Evolutionary conservation across 176 grass and related monocot genomes (phyloP).

Genomic region (Thalia dealbata): DNA sequence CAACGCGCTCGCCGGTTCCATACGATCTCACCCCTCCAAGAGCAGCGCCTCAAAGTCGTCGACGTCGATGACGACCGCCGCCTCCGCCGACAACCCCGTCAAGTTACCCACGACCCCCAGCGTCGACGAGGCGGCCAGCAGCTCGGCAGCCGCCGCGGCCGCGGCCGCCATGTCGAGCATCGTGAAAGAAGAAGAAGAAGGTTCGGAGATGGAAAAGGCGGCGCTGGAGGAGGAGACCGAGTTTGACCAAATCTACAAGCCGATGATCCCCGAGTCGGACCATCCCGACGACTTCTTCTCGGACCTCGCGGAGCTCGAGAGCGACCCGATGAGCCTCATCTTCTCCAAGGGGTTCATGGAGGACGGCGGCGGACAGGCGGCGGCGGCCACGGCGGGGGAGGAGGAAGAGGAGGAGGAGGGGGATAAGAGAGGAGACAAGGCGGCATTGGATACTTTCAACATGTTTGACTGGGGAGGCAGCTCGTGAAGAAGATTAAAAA

Average conservation of each 20-base stretch:
- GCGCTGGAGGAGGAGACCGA: constrained; percentile 9
- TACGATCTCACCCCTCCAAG: constrained; percentile 15
- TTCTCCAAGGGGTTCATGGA: constrained; percentile 61
- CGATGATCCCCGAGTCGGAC: constrained; percentile 39
- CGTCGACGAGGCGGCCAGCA: no score
- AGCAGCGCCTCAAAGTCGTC: background rate
- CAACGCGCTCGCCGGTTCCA: constrained; percentile 79
- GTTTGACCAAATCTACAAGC: constrained; percentile 9
- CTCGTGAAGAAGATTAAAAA: background rate
- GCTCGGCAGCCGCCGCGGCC: constrained; percentile 48
- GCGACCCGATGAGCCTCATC: constrained; percentile 28
- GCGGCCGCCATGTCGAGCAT: constrained; percentile 14
- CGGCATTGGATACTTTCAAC: constrained; percentile 21
- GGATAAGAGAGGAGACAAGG: constrained; percentile 15
- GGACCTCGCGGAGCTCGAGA: constrained; percentile 17
- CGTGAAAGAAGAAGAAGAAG: constrained; percentile 18
- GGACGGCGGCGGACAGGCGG: constrained; percentile 32
- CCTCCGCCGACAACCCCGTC: no score
- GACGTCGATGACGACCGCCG: no score
- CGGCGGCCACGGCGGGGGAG: constrained; percentile 32
- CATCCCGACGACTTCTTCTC: constrained; percentile 27
- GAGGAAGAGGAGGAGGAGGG: constrained; percentile 20
- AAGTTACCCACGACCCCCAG: no score
- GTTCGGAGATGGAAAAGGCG: background rate
- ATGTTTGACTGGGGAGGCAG: constrained; percentile 1